phyloP scores from a whole-genome alignment of 352 stramenopile genomes.

The Pythium rishiriense region DNA sequence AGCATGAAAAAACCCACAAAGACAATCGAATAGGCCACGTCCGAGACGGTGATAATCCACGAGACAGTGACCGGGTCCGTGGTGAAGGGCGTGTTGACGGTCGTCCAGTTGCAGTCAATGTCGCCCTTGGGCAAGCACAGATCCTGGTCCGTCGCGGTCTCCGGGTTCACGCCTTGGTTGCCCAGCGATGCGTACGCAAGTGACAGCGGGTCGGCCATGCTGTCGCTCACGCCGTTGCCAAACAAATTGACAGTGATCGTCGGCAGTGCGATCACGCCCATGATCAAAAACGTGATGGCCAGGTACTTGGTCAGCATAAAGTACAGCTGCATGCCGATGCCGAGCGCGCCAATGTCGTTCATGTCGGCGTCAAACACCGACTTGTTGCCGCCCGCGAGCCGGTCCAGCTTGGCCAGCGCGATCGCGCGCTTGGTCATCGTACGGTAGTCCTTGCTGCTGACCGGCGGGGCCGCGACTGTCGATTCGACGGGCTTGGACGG shows the following conservation, averaged over 20 bases:
- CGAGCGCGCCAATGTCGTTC: constrained; percentile 70
- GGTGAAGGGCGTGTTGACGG: constrained; percentile 69
- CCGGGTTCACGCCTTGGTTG: constrained; percentile 72
- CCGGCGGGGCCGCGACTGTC: background rate
- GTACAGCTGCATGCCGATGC: constrained; percentile 83
- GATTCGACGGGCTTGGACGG: background rate
- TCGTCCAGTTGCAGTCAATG: constrained; percentile 68
- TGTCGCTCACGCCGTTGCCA: constrained; percentile 60
- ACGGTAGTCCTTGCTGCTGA: constrained; percentile 49
- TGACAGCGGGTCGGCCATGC: constrained; percentile 63
- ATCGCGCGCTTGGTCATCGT: constrained; percentile 54
- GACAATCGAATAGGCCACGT: constrained; percentile 60
- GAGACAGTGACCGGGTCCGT: constrained; percentile 46
- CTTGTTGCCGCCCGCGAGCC: constrained; percentile 57
- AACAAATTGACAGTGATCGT: constrained; percentile 63
- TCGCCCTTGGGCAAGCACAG: constrained; percentile 46
- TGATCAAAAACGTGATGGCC: constrained; percentile 54
- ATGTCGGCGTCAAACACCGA: constrained; percentile 60
- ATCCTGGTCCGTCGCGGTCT: constrained; percentile 38
- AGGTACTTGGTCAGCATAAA: constrained; percentile 84
- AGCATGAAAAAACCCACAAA: constrained; percentile 63
- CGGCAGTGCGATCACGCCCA: constrained; percentile 67
- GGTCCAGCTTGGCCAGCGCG: constrained; percentile 44
- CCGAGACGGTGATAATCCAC: constrained; percentile 70
- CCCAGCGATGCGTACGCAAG: constrained; percentile 73